Conservation (phyloP, 371 early-diverging fungal genomes). For the Vairimorpha ceranae region DNA sequence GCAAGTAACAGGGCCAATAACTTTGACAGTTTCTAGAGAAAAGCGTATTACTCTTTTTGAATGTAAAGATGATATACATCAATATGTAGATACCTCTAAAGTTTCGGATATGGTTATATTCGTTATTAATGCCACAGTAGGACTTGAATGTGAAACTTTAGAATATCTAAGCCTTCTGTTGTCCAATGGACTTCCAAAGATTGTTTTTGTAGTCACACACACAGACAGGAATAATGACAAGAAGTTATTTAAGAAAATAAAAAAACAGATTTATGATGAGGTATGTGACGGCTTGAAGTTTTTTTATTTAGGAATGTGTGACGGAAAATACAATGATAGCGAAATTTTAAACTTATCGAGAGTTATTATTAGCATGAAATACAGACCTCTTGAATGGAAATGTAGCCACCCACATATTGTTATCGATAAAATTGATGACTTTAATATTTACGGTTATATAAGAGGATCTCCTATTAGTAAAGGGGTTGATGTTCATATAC, state of each 20-base stretch:
- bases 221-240: constrained; percentile 24
- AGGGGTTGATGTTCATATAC: constrained; percentile 26
- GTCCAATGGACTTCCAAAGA: constrained; percentile 87
- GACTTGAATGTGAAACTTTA: constrained; percentile 97
- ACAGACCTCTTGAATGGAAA: constrained; percentile 57
- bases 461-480: constrained; percentile 14
- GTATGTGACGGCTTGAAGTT: constrained; percentile 52
- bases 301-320: constrained; percentile 36
- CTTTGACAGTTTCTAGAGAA: constrained; percentile 37
- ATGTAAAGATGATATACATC: constrained; percentile 70
- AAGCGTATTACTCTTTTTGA: constrained; percentile 54
- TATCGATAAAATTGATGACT: constrained; percentile 45
- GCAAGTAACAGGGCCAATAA: constrained; percentile 43
- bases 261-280: constrained; percentile 55
- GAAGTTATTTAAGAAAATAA: constrained; percentile 43
- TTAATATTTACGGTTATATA: constrained; percentile 38
- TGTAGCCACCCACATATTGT: constrained; percentile 57
- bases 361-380: constrained; percentile 53
- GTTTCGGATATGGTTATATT: constrained; percentile 88
- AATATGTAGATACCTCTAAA: constrained; percentile 91
- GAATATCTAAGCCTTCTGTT: constrained; percentile 93
- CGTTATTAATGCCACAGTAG: constrained; percentile 78
- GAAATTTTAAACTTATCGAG: constrained; percentile 38
- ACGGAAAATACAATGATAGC: constrained; percentile 36
- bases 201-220: constrained; percentile 62